Evolutionary conservation across 2,329 filamentous ascomycete genomes (phyloP), one percentile per base, ranked within the genome.

Genomic region (Botryotinia calthae): DNA sequence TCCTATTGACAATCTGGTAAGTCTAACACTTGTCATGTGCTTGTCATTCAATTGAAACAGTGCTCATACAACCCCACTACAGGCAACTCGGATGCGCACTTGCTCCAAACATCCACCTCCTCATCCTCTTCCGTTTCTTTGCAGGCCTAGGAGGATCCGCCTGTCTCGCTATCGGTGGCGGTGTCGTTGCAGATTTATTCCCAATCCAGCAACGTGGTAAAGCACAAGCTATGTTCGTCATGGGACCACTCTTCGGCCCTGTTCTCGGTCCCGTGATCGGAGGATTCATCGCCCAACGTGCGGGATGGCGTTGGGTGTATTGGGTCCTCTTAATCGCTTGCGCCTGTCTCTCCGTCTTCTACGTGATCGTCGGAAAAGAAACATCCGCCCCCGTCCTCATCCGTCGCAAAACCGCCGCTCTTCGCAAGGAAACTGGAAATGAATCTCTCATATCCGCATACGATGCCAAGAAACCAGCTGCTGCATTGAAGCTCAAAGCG

Each of bases 141-240:
- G 85, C 86, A 4, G 91, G 91, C 12, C 80, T 87, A 18, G 63
- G 65, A 42, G 73, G 73, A 20, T 71, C 67, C 20, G 56, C 73
- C 25, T 58, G 70, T 63, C 51, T 93, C 22, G 90, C 90, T 0
- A 89, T 90, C 73, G 75, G 73, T 12, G 88, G 88, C 48, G 90
- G 90, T 31, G 88, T 88, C 3, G 89, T 93, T 48, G 87, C 89
- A 44, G 91, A 93, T 79, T 84, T 93, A 81, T 85, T 92, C 42
- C 78, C 80, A 0, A 85, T 86, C 65, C 86, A 89, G 77, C 84
- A 87, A 76, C 85, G 89, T 54, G 89, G 87, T 20, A 81, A 83
- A 6, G 87, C 87, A 70, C 90, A 91, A 87, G 83, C 85, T 1
- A 81, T 79, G 16, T 86, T 84, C 72, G 80, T 81, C 46, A 79